Percentiles rank a stretch among this genome's conserved stretches.
These are phyloP conservation scores for Hibiscus trionum DNA, from an alignment of 345 rosid genomes.

Conservation along the genomic window DNA sequence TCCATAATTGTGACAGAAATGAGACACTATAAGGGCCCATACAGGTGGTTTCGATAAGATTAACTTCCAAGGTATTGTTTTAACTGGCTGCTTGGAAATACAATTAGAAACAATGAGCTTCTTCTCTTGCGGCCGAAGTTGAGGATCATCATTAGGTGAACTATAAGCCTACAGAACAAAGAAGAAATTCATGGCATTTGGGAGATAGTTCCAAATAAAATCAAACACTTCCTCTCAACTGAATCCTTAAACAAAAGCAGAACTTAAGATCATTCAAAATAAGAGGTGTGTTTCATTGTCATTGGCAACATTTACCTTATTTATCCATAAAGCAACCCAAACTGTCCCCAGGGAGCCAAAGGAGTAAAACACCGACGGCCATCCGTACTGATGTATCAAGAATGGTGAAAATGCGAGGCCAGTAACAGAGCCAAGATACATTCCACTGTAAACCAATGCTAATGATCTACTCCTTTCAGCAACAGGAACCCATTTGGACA, in stretches of 20 bases:
- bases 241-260: background rate
- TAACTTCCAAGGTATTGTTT: constrained; percentile 72
- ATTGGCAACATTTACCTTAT: constrained; percentile 37
- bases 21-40: constrained; percentile 77
- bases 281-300: background rate
- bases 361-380: constrained; percentile 95
- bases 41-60: constrained; percentile 85
- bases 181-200: background rate
- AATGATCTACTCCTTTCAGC: constrained; percentile 90
- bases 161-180: constrained; percentile 58
- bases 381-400: constrained; percentile 79
- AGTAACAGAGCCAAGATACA: constrained; percentile 92
- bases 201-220: background rate
- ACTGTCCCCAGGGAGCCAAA: constrained; percentile 89
- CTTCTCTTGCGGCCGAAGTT: constrained; percentile 61
- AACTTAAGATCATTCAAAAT: background rate
- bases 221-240: background rate
- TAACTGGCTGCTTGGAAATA: constrained; percentile 58
- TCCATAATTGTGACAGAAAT: constrained; percentile 95
- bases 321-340: constrained; percentile 75
- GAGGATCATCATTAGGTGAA: constrained; percentile 74
- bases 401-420: constrained; percentile 92
- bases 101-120: constrained; percentile 47
- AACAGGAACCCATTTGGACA: constrained; percentile 91
- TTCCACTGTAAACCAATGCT: constrained; percentile 88